These are phyloP conservation scores for Kwoniella sp. DNA, from an alignment of 768 basidiomycete genomes.

Conservation along the genomic window DNA sequence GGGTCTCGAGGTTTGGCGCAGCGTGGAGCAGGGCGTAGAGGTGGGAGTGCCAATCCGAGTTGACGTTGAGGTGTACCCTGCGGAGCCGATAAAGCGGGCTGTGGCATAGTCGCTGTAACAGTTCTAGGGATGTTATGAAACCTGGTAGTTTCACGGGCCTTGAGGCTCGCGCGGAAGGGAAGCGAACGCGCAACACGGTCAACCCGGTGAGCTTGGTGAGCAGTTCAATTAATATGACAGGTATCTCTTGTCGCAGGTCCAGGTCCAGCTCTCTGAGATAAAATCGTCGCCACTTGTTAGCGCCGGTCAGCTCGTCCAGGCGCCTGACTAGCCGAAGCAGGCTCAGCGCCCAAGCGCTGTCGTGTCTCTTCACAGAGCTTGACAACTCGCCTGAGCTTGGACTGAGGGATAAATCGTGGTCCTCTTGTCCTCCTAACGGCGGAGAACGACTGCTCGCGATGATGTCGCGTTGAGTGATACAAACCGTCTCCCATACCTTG, in stretches of 20 bases:
- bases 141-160: neutral
- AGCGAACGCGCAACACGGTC: too few species aligned
- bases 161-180: neutral
- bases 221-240: neutral
- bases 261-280: neutral
- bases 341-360: neutral
- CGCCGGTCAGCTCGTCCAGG: neutral
- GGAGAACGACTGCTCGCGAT: too few species aligned
- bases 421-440: too few species aligned
- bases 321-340: neutral
- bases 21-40: neutral
- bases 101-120: neutral
- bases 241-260: neutral
- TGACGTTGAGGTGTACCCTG: neutral
- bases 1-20: neutral
- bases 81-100: neutral
- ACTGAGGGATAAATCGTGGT: too few species aligned
- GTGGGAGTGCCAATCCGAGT: neutral
- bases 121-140: neutral
- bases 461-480: neutral
- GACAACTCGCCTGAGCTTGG: too few species aligned
- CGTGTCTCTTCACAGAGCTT: too few species aligned
- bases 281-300: neutral
- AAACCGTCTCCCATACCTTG: slow-evolving; percentile 6
- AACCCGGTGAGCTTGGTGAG: neutral